Evolutionary conservation across 2,329 filamentous ascomycete genomes (phyloP).

Genomic region (Monosporascus sp.): DNA sequence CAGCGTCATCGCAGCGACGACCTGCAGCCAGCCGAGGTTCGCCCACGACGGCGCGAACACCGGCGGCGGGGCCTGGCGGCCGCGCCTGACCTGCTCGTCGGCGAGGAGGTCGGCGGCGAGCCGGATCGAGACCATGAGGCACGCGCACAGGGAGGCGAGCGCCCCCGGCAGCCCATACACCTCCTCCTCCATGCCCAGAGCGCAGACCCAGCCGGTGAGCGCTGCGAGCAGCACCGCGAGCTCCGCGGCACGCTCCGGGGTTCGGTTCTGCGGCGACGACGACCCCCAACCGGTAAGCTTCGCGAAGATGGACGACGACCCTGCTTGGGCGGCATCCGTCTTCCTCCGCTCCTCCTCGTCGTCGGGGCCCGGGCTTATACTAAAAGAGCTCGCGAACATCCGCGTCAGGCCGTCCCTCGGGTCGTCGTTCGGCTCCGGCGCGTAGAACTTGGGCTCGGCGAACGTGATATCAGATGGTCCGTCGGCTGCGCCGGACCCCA

Average conservation of each 20-base stretch:
- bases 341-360: conserved; percentile 3
- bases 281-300: background rate
- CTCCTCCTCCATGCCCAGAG: conserved; percentile 17
- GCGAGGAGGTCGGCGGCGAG: conserved; percentile 24
- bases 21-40: conserved; percentile 21
- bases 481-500: conserved; percentile 8
- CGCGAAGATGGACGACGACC: conserved; percentile 1
- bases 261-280: conserved; percentile 10
- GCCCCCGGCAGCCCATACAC: conserved; percentile 20
- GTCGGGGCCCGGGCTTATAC: conserved; percentile 24
- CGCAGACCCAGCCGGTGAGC: conserved; percentile 21
- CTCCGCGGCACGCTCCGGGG: conserved; percentile 17
- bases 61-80: conserved; percentile 4
- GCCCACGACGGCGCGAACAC: conserved; percentile 18
- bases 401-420: conserved; percentile 25
- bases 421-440: conserved; percentile 24
- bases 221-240: conserved; percentile 19
- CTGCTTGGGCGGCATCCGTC: conserved; percentile 3
- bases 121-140: conserved; percentile 24
- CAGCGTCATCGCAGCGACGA: conserved; percentile 18
- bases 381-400: conserved; percentile 28
- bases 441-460: conserved; percentile 23
- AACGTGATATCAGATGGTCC: conserved; percentile 15
- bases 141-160: conserved; percentile 20
- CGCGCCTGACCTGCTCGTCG: conserved; percentile 17